Percentiles rank a stretch among this genome's conserved stretches.
phyloP scores from a whole-genome alignment of 2,329 filamentous ascomycete genomes.

The Cladosporium austrohemisphaericum region DNA sequence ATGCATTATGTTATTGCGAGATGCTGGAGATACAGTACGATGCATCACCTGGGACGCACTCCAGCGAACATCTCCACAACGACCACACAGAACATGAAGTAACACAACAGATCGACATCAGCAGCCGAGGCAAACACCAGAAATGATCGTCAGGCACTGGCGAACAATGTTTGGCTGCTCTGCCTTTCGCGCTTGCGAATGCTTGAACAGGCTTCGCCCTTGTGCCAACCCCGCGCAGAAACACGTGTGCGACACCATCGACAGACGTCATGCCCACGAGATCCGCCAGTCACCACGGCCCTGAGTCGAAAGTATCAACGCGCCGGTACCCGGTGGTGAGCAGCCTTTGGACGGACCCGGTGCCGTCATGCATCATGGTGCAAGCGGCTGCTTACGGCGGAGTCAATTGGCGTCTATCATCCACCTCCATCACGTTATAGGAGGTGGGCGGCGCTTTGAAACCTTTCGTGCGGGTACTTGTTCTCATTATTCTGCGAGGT shows the following conservation, averaged over 20 bases:
- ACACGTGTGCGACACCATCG: background rate
- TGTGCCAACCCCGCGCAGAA: background rate
- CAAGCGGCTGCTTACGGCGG: conserved; percentile 9
- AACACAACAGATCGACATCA: too few species aligned
- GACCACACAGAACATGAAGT: too few species aligned
- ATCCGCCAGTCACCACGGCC: background rate
- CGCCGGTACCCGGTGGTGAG: too few species aligned
- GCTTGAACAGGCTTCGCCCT: conserved; percentile 13
- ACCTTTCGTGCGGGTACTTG: background rate
- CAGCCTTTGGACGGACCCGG: too few species aligned
- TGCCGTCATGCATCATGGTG: conserved; percentile 6
- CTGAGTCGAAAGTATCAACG: too few species aligned
- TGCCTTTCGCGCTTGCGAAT: conserved; percentile 2
- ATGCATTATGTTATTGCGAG: too few species aligned
- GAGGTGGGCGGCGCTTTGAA: background rate
- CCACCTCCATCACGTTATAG: background rate
- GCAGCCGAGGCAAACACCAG: too few species aligned
- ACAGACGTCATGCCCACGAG: conserved; percentile 8
- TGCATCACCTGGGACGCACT: too few species aligned
- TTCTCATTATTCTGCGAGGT: background rate
- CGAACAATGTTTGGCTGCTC: background rate
- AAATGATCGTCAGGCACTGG: conserved; percentile 2
- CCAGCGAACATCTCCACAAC: too few species aligned
- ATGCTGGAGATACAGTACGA: too few species aligned
- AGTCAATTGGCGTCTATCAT: background rate